Base-by-base conservation (phyloP, 2,329 filamentous ascomycete genomes). In the Paecilomyces sp. region DNA sequence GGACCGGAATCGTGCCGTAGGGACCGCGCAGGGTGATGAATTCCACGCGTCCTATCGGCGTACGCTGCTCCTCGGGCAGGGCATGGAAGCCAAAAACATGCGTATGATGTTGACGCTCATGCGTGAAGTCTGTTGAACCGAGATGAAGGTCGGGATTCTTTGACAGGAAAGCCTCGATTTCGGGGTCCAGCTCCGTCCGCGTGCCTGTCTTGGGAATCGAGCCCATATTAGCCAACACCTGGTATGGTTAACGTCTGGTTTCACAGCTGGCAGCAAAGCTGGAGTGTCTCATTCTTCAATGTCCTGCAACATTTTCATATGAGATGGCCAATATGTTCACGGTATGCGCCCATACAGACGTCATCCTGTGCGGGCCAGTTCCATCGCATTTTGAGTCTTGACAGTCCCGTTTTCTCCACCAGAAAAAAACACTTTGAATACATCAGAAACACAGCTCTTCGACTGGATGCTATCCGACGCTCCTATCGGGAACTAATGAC, bases 1-100 rank as follows among this genome's bases (percentile, higher is more conserved):
- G 65, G n/a, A 75, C 60, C 0, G 68, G 70, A 4, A 74, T 73
- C 1, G 70, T 74, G 7, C 72, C 70, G 52, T 75, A 66, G 0
- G 68, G 71, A 0, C 70, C 71, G 25, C 68, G 66, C 50, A 74
- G 61, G 8, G 66, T 69, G 2, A 70, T 71, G 61, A 71, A 73
- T 33, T 74, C 70, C 22, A 74, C 68, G 5, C 64, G 59, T 11
- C 65, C 61, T 50, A 74, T 74, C 11, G 67, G 61, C 3, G 68
- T 63, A 30, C 62, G 59, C 47, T 67, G 64, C 15, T 63, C 64
- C 7, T 63, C 62, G 3, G 64, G 63, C 2, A 72, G 62, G 13
- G 61, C 59, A 57, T 71, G 69, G 55, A 72, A 63, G n/a, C 71
- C 67, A 57, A 74, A 73, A n/a, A 74, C 66, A 54, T 64, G 50